phyloP scores from a whole-genome alignment of 2,329 filamentous ascomycete species.

The Didymella keratinophila region DNA sequence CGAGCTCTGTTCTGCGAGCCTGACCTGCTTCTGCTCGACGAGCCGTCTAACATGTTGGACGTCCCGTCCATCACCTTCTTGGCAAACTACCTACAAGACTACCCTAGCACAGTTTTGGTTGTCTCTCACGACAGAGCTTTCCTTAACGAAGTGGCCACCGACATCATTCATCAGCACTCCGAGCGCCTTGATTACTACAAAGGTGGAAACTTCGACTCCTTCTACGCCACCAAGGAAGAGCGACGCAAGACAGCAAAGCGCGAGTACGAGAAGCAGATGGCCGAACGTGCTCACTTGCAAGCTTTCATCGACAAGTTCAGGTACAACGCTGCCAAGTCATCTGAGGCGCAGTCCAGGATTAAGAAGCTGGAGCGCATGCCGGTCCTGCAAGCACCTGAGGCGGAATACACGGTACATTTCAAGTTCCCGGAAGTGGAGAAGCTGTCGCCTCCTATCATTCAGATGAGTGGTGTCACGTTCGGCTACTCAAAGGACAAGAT shows the following conservation, averaged over 20 bases:
- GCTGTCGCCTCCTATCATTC: slow-evolving; percentile 94
- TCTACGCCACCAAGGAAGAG: slow-evolving; percentile 94
- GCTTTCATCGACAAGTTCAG: slow-evolving; percentile 99
- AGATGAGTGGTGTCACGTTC: slow-evolving; percentile 93
- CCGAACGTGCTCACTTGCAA: slow-evolving; percentile 88
- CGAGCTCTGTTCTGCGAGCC: slow-evolving; percentile 98
- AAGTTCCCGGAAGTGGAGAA: slow-evolving; percentile 98
- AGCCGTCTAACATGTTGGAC: slow-evolving; percentile 99
- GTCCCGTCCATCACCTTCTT: slow-evolving; percentile 99
- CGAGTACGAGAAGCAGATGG: slow-evolving; percentile 99
- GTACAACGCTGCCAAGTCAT: slow-evolving; percentile 98
- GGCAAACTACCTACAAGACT: slow-evolving; percentile 90
- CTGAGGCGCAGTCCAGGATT: slow-evolving; percentile 96
- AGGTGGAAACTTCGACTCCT: slow-evolving; percentile 81
- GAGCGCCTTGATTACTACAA: slow-evolving; percentile 98
- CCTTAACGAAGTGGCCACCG: slow-evolving; percentile 98
- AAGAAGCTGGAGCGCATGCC: slow-evolving; percentile 99
- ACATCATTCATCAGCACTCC: slow-evolving; percentile 98
- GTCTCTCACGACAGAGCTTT: slow-evolving; percentile 99
- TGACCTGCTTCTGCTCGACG: slow-evolving; percentile 92
- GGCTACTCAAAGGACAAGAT: slow-evolving; percentile 83
- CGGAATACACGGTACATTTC: slow-evolving; percentile 96
- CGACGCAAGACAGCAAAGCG: slow-evolving; percentile 94
- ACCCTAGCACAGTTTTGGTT: slow-evolving; percentile 93
- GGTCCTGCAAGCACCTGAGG: slow-evolving; percentile 85